phyloP scores from a whole-genome alignment of 768 basidiomycete species.

The Boletus vinaceobasis region DNA sequence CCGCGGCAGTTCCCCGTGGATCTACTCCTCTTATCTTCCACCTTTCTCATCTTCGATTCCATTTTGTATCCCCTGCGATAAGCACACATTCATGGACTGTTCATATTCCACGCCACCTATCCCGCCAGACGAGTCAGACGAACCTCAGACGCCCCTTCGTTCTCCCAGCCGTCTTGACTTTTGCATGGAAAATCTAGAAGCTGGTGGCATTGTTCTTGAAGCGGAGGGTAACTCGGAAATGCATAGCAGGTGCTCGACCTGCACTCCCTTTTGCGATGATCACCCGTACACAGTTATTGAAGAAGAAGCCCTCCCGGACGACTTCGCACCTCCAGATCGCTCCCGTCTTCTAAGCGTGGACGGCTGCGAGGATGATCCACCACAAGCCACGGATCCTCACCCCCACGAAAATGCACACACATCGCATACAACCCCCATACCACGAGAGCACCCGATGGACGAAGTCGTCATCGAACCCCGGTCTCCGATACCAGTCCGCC shows the following conservation, averaged over 20 bases:
- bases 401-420: constrained; percentile 11
- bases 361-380: not conserved
- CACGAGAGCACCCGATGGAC: constrained; percentile 13
- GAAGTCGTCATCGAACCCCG: constrained; percentile 15
- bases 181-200: constrained; percentile 9
- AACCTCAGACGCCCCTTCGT: constrained; percentile 33
- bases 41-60: not conserved
- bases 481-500: constrained; percentile 25
- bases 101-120: constrained; percentile 3
- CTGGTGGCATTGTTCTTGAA: not conserved
- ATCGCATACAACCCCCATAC: constrained; percentile 7
- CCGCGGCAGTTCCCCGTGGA: not conserved
- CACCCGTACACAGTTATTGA: constrained; percentile 1
- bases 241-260: constrained; percentile 14
- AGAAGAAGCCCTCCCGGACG: constrained; percentile 6
- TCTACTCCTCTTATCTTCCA: not conserved
- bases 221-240: not conserved
- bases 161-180: constrained; percentile 51
- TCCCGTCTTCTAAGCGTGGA: not conserved
- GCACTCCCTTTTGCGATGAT: not conserved
- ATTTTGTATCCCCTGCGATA: not conserved
- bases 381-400: constrained; percentile 11
- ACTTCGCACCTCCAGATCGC: not conserved
- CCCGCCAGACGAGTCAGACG: constrained; percentile 14
- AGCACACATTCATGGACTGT: constrained; percentile 6